Base-by-base conservation (phyloP, 208 protist species). In the Phytomonas sp. region DNA sequence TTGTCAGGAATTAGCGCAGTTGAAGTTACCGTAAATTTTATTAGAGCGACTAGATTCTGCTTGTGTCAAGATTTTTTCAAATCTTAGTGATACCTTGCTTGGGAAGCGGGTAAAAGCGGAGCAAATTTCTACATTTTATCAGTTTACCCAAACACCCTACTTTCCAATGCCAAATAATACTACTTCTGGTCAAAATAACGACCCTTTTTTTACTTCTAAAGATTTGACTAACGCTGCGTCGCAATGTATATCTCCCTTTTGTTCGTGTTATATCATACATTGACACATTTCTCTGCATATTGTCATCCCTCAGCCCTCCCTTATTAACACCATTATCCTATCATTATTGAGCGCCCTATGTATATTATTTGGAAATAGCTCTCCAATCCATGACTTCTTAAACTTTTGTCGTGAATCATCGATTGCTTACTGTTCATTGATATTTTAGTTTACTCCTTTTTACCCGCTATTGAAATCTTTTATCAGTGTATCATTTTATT, bases 371-470 rank as follows among this genome's bases (percentile, higher is more conserved):
- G 61, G 17, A 26, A 65, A 40, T 7, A 65, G 32, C 67, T n/a
- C 37, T 53, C 4, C 9, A 34, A 20, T 53, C 28, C 33, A 69
- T 40, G 28, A 11, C 23, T 74, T 30, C 20, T 17, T 71, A 30
- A 64, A 33, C 68, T 33, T 33, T 51, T 60, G 53, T 59, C 6
- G 20, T 26, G 9, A 37, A 59, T 36, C 60, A 15, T 40, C 15
- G 31, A n/a, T 30, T 61, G 9, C 40, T 60, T 66, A 56, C 20
- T 61, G 23, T 53, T 40, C 43, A n/a, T 62, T 40, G 26, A 68
- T 71, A 20, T 68, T 62, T 59, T 26, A 56, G 34, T 34, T 78
- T 68, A 33, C 56, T 30, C 51, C 26, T 11, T 60, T 34, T 65
- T 5, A 64, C 20, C 59, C 20, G 53, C 32, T 63, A 29, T 71